A percentile compares a stretch with the other conserved stretches of the same genome.
These are phyloP conservation scores for Petunia hybrid DNA, from an alignment of 305 asterid genomes.

Conservation along the genomic window DNA sequence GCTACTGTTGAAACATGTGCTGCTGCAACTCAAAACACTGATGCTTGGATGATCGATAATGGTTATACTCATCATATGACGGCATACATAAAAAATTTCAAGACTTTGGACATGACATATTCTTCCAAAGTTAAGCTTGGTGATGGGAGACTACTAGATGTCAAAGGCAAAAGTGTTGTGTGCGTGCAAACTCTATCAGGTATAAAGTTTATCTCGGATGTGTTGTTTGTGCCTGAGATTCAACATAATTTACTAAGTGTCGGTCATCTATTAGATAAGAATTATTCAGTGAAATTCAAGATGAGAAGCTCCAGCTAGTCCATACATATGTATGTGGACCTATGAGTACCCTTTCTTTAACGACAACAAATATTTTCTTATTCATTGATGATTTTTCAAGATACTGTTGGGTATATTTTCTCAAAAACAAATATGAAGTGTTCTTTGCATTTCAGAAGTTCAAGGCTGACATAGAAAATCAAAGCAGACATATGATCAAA, in stretches of 20 bases:
- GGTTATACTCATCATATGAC: no score
- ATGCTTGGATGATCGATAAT: background rate
- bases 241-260: slow-evolving; percentile 27
- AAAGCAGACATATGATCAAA: background rate
- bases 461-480: slow-evolving; percentile 17
- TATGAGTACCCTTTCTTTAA: no score
- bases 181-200: no score
- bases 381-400: slow-evolving; percentile 31
- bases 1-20: no score
- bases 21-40: background rate
- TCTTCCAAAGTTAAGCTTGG: background rate
- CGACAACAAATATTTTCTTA: no score
- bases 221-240: no score
- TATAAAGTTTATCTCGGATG: background rate
- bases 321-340: no score
- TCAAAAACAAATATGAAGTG: no score
- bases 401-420: slow-evolving; percentile 17
- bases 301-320: no score
- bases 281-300: background rate
- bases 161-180: background rate
- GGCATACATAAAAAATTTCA: no score
- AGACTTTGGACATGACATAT: no score
- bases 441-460: background rate
- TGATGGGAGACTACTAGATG: background rate
- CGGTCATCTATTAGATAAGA: background rate